phyloP scores from a whole-genome alignment of 23 red algal species.

The Gracilaria caudata region DNA sequence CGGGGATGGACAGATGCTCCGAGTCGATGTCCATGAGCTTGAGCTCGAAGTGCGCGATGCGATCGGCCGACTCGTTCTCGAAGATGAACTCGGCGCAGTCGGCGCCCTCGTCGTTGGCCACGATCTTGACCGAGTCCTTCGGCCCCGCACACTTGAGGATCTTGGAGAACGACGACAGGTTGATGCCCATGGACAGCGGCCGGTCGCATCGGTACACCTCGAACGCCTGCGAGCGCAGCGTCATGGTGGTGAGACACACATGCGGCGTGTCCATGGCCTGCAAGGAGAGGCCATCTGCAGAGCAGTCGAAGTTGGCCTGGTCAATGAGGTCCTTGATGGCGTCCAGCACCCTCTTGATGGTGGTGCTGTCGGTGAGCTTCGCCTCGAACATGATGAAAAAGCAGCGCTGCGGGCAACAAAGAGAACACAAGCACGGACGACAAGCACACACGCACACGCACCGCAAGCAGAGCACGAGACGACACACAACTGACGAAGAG shows the following conservation, averaged over 20 bases:
- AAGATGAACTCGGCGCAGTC: constrained; percentile 93
- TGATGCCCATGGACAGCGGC: constrained; percentile 88
- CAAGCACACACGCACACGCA: neutral
- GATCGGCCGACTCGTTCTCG: constrained; percentile 78
- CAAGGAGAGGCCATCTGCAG: constrained; percentile 76
- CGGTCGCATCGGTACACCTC: constrained; percentile 88
- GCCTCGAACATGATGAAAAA: constrained; percentile 95
- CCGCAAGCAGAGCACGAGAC: neutral
- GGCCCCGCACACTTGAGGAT: constrained; percentile 89
- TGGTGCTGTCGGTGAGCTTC: constrained; percentile 65
- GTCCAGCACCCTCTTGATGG: constrained; percentile 94
- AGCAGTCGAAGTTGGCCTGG: constrained; percentile 97
- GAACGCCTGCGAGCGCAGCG: constrained; percentile 85
- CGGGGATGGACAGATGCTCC: constrained; percentile 88
- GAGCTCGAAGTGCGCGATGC: constrained; percentile 91
- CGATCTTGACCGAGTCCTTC: constrained; percentile 91
- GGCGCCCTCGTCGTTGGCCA: constrained; percentile 75
- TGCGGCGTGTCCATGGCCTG: constrained; percentile 91
- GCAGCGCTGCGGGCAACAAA: no score
- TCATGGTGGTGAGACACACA: constrained; percentile 87
- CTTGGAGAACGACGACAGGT: constrained; percentile 84
- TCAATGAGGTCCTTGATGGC: constrained; percentile 90
- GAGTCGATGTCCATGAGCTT: constrained; percentile 99
- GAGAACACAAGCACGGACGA: neutral
- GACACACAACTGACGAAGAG: neutral